These are phyloP conservation scores for Aspergillus versicolor DNA, from an alignment of 2,329 filamentous ascomycete species.

Conservation along the genomic window DNA sequence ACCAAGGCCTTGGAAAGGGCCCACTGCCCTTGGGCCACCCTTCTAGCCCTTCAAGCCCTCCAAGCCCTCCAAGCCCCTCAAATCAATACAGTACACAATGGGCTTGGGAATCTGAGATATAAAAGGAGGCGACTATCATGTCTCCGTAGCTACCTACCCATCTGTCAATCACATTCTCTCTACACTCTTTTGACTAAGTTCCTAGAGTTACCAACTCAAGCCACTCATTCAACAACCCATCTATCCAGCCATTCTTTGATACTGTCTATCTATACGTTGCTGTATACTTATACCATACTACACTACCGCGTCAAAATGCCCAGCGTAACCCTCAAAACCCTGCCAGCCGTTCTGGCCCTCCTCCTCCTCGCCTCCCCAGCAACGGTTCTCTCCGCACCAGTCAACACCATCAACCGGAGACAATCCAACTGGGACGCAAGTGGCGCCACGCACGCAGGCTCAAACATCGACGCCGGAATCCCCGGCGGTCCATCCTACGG, in stretches of 20 bases:
- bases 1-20: neutral
- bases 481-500: slow-evolving; percentile 18
- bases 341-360: neutral
- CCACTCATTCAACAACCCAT: neutral
- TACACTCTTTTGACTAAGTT: neutral
- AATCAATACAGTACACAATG: neutral
- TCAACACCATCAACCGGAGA: neutral
- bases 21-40: neutral
- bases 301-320: neutral
- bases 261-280: neutral
- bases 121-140: neutral
- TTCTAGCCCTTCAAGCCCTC: neutral
- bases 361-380: neutral
- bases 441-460: slow-evolving; percentile 11
- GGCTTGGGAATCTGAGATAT: neutral
- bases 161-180: neutral
- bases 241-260: neutral
- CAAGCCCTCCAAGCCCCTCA: neutral
- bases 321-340: neutral
- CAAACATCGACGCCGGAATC: slow-evolving; percentile 14
- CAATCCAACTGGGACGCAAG: slow-evolving; percentile 5
- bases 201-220: neutral
- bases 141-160: neutral
- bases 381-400: neutral
- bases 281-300: neutral